Percentiles rank a stretch among this genome's conserved stretches.
phyloP scores from a whole-genome alignment of 108 stramenopile genomes.

The Cyclotella kingstonii region DNA sequence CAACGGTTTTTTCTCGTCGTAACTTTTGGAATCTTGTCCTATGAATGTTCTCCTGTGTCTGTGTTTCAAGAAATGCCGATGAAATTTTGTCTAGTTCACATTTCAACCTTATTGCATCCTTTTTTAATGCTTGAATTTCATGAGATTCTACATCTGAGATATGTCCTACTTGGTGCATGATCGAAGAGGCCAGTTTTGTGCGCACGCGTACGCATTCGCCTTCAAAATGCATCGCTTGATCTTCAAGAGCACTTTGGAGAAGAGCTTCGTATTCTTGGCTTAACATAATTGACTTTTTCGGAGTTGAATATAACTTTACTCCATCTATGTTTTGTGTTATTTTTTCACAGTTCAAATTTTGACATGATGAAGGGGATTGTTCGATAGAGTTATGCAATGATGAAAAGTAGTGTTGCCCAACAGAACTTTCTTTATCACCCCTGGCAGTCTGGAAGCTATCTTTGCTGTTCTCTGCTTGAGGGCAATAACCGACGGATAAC shows the following conservation, averaged over 20 bases:
- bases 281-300: constrained; percentile 83
- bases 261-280: constrained; percentile 87
- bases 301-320: constrained; percentile 21
- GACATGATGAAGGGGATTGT: constrained; percentile 15
- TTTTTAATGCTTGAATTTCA: constrained; percentile 40
- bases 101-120: constrained; percentile 54
- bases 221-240: constrained; percentile 86
- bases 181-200: constrained; percentile 57
- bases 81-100: constrained; percentile 48
- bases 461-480: constrained; percentile 9
- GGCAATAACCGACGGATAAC: not conserved
- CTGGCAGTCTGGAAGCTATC: not conserved
- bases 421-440: not conserved
- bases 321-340: not conserved
- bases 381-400: not conserved
- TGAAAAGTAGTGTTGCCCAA: not conserved
- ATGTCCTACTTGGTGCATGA: constrained; percentile 39
- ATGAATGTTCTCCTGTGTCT: constrained; percentile 67
- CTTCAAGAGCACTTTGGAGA: constrained; percentile 86
- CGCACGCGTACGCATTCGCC: constrained; percentile 70
- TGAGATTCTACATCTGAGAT: constrained; percentile 57
- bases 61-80: constrained; percentile 53
- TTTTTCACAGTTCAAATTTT: not conserved
- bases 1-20: constrained; percentile 67
- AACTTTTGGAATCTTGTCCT: constrained; percentile 60